A percentile compares a stretch with the other conserved stretches of the same genome.
Conservation (phyloP, 495 filamentous ascomycete genomes). For the Neurospora sp. region DNA sequence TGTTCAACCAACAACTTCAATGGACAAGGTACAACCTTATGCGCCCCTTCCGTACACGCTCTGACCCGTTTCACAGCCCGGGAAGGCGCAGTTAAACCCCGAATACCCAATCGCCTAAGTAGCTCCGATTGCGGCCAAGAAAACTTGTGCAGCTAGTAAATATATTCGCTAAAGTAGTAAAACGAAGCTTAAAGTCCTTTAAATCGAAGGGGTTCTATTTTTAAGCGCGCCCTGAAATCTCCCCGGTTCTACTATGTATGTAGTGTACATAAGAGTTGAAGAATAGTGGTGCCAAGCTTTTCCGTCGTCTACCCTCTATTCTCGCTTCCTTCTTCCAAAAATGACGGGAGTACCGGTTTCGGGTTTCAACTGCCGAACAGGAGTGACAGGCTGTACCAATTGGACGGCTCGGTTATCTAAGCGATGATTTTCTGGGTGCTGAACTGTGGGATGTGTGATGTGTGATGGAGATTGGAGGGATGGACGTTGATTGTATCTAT, state of each 20-base stretch:
- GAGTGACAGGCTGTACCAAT: background rate
- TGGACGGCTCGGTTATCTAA: background rate
- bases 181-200: too few relatives aligned
- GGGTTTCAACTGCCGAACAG: background rate
- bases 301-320: background rate
- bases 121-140: background rate
- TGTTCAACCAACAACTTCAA: background rate
- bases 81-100: background rate
- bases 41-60: background rate
- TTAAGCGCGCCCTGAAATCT: background rate
- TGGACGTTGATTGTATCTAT: background rate
- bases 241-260: background rate
- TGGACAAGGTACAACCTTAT: background rate
- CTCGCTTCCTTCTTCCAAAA: background rate
- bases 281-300: background rate
- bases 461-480: background rate
- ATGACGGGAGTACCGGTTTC: background rate
- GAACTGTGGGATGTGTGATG: background rate
- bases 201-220: too few relatives aligned
- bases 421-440: background rate
- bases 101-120: background rate
- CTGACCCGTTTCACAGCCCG: background rate
- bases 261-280: background rate
- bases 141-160: background rate
- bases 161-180: too few relatives aligned